Evolutionary conservation across 73 alveolate species (phyloP).

Genomic region (Blepharisma japonicum): DNA sequence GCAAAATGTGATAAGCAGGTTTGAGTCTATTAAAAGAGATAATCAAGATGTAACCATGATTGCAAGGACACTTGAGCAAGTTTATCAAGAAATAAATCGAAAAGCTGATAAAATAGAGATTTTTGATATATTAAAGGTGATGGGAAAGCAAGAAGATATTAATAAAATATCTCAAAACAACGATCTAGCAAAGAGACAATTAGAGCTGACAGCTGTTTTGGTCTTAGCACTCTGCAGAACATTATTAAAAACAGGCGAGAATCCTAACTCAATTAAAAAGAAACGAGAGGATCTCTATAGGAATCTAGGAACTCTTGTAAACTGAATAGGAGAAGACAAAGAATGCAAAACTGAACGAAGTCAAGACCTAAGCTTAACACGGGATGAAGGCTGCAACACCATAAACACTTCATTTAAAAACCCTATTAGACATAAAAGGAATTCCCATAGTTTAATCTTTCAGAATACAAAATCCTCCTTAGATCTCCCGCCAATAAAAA

Average conservation of each 20-base stretch:
- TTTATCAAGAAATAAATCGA: not conserved
- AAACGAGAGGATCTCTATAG: conserved; percentile 1
- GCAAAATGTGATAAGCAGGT: too few relatives aligned
- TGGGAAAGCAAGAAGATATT: conserved; percentile 22
- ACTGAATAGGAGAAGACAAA: conserved; percentile 9
- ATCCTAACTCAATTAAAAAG: not conserved
- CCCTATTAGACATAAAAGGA: too few relatives aligned
- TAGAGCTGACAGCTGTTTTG: not conserved
- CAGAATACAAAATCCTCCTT: too few relatives aligned
- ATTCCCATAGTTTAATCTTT: too few relatives aligned
- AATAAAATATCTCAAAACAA: not conserved
- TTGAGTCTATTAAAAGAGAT: not conserved
- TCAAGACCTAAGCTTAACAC: too few relatives aligned
- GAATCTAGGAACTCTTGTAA: not conserved
- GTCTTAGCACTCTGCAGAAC: conserved; percentile 6
- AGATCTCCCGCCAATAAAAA: too few relatives aligned
- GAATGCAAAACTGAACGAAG: not conserved
- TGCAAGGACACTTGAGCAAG: conserved; percentile 8
- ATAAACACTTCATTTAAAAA: too few relatives aligned
- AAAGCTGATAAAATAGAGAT: conserved; percentile 24
- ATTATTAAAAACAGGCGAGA: not conserved
- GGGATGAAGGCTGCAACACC: too few relatives aligned
- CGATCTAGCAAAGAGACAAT: not conserved
- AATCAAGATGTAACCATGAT: not conserved
- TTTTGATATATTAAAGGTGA: not conserved